Evolutionary conservation across 2,329 filamentous ascomycete genomes (phyloP).

Genomic region (Xylaria sp.): DNA sequence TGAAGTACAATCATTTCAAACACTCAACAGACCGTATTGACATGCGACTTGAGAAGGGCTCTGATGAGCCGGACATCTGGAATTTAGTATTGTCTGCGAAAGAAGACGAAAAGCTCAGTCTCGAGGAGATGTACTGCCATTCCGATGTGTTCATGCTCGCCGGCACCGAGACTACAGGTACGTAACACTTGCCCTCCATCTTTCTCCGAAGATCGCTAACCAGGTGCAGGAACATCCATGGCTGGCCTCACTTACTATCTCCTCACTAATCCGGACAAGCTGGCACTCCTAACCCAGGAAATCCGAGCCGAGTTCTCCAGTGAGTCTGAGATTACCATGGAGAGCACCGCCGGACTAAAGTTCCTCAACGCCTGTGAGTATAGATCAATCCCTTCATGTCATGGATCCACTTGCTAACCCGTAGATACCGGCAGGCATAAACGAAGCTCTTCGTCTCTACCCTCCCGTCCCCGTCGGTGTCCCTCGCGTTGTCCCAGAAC

Average conservation of each 20-base stretch:
- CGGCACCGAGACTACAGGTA: neutral
- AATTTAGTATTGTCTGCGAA: neutral
- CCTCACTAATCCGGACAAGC: slow-evolving; percentile 17
- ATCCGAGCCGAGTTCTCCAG: slow-evolving; percentile 17
- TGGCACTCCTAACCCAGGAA: slow-evolving; percentile 20
- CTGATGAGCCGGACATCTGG: neutral
- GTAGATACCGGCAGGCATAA: slow-evolving; percentile 29
- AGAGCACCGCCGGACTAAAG: slow-evolving; percentile 17
- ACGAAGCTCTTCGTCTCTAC: slow-evolving; percentile 42
- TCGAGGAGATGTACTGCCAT: neutral
- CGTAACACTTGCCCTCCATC: slow-evolving; percentile 30
- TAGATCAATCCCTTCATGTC: neutral
- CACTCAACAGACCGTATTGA: neutral
- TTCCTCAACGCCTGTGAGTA: slow-evolving; percentile 41
- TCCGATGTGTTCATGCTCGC: neutral
- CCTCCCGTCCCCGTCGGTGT: slow-evolving; percentile 36
- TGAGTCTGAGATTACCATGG: neutral
- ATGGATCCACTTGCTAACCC: neutral
- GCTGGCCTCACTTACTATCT: slow-evolving; percentile 27
- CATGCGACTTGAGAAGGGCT: neutral
- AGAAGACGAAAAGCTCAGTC: neutral
- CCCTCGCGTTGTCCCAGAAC: neutral
- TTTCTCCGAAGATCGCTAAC: slow-evolving; percentile 3
- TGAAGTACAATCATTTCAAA: neutral
- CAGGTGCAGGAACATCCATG: neutral